Conservation (phyloP, 225 moss, liverwort and hornwort species). For the Polytrichum commune region DNA sequence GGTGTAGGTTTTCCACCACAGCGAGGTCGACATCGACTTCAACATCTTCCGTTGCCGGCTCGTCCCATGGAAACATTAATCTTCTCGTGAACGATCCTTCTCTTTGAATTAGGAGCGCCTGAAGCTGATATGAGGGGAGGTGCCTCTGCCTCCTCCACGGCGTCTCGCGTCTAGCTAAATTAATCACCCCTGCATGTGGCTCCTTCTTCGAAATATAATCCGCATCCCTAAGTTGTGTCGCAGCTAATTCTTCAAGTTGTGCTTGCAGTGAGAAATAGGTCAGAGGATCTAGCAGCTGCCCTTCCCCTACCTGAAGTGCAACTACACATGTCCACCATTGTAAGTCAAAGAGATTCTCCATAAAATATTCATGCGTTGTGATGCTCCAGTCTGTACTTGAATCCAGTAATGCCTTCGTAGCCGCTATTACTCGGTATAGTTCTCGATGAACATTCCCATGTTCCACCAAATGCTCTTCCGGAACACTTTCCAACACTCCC, state of each 20-base stretch:
- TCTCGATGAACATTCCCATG: too few relatives aligned
- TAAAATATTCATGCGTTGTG: not conserved
- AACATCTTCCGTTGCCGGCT: conserved; percentile 2
- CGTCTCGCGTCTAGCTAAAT: too few relatives aligned
- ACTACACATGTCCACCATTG: not conserved
- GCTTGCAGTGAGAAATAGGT: not conserved
- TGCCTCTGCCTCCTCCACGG: too few relatives aligned
- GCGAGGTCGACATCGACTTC: conserved; percentile 23
- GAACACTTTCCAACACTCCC: too few relatives aligned
- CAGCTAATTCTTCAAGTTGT: not conserved
- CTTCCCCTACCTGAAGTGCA: not conserved
- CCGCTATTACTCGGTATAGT: too few relatives aligned
- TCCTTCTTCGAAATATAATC: not conserved
- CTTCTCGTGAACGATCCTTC: not conserved
- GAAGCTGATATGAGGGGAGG: too few relatives aligned
- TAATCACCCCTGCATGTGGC: too few relatives aligned
- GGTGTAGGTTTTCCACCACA: conserved; percentile 16
- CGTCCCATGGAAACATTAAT: not conserved
- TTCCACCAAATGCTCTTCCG: too few relatives aligned
- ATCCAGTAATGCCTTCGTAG: too few relatives aligned
- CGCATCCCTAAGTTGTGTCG: not conserved
- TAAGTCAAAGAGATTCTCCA: not conserved
- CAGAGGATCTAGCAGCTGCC: not conserved
- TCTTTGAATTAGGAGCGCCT: not conserved
- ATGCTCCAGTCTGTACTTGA: too few relatives aligned